Evolutionary conservation across 345 rosid species (phyloP).

Genomic region (Populus davidiana): DNA sequence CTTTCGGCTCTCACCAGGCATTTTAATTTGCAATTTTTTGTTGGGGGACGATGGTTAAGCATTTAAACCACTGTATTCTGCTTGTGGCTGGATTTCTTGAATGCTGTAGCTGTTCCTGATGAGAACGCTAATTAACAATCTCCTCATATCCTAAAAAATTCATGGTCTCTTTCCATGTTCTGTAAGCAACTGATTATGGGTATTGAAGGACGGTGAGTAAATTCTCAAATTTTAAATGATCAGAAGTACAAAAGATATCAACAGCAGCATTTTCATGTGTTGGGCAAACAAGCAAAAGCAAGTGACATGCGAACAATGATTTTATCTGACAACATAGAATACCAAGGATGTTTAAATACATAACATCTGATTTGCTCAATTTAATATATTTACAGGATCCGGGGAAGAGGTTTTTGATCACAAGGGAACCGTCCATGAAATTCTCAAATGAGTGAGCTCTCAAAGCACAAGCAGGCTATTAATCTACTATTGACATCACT

Average conservation of each 20-base stretch:
- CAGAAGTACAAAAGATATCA: not conserved
- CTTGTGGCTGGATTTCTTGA: not conserved
- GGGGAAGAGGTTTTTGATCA: not conserved
- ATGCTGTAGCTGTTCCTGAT: not conserved
- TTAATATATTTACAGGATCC: not conserved
- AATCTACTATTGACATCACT: no score
- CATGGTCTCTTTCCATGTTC: not conserved
- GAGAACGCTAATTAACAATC: not conserved
- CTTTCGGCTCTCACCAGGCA: not conserved
- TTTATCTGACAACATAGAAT: not conserved
- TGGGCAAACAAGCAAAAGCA: no score
- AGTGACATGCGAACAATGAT: not conserved
- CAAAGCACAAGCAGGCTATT: no score
- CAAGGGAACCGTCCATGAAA: not conserved
- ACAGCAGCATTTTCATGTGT: not conserved
- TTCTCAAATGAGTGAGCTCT: no score
- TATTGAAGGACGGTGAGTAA: not conserved
- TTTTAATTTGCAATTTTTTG: not conserved
- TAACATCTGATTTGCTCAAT: not conserved
- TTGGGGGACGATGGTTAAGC: not conserved
- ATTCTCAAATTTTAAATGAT: not conserved
- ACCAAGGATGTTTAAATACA: not conserved
- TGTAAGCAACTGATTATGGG: not conserved
- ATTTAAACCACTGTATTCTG: not conserved
- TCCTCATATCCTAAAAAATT: not conserved